phyloP scores from a whole-genome alignment of 1,284 basidiomycete species.

The Phaffia rhodozyma region DNA sequence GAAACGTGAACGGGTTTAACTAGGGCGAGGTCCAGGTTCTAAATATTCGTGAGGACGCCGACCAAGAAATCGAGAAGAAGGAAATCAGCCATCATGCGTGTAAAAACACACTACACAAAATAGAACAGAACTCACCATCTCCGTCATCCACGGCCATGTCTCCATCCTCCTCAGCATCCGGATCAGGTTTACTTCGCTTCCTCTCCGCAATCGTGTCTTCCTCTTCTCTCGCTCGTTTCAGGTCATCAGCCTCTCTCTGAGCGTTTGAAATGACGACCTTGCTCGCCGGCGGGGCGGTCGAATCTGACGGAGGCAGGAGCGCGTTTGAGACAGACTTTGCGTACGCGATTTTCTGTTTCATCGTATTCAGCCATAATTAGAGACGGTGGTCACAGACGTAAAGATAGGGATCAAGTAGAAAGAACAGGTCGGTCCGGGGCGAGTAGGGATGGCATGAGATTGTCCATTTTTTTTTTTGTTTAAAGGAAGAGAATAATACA shows the following conservation, averaged over 20 bases:
- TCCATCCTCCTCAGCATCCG: constrained; percentile 24
- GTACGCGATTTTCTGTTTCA: constrained; percentile 63
- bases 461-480: neutral
- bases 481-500: constrained; percentile 6
- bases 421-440: no score
- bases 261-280: constrained; percentile 36
- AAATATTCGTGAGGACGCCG: no score
- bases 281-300: constrained; percentile 49
- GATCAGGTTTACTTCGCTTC: constrained; percentile 12
- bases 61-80: no score
- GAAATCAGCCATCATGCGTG: neutral
- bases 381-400: constrained; percentile 11
- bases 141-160: constrained; percentile 35
- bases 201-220: constrained; percentile 43
- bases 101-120: no score
- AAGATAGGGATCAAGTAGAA: constrained; percentile 5
- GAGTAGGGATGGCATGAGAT: neutral
- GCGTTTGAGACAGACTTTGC: constrained; percentile 76
- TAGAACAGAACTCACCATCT: constrained; percentile 2
- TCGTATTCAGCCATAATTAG: constrained; percentile 16
- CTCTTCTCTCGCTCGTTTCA: constrained; percentile 51
- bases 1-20: no score
- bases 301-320: constrained; percentile 46
- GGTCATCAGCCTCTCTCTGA: constrained; percentile 38
- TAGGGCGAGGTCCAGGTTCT: no score